Base-by-base conservation (phyloP, 2,329 filamentous ascomycete species). In the Volutella citrinella region DNA sequence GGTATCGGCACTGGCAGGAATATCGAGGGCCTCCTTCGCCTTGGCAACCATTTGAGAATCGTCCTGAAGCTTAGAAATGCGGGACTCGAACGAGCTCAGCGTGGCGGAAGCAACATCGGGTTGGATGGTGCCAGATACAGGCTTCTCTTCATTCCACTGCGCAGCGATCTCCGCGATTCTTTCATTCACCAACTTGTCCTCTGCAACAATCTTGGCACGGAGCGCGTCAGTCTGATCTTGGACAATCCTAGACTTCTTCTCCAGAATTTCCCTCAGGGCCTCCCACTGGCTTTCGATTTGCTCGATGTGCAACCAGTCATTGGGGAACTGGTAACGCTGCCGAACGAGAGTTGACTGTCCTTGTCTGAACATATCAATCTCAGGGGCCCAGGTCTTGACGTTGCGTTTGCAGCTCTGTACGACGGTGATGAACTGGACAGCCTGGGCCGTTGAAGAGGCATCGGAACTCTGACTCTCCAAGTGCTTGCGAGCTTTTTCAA, bases 231-330 rank as follows among this genome's bases (percentile, higher is more conserved):
- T 94, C 64, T 98, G 94, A 48, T 98, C 94, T 52, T 94, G 83
- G 17, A 98, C 91, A 46, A 97, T 86, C 68, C 95, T 95, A 52
- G 84, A 84, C 70, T 97, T 97, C 54, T 93, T 84, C 34, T 82
- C 81, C 21, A 99, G 74, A 33, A 97, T 83, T 57, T 98, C 93
- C 54, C 93, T 93, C 35, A 99, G 73, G 4, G 89, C 84, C 41
- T 87, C 82, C 93, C 93, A 99, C 63, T 95, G 89, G 40, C 90
- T 88, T 57, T 96, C 90, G 34, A 99, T 87, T 58, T 97, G 93
- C 51, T 96, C 89, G 38, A 96, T 90, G 51, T 90, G 85, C 15
- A 98, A 74, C 94, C 94, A 98, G 59, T 97, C 90, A 34, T 78
- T 79, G 5, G 89, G 86, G 56, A 96, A 94, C 52, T 95, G 90